phyloP scores from a whole-genome alignment of 2,329 filamentous ascomycete species.

The Ophiostoma sp. region DNA sequence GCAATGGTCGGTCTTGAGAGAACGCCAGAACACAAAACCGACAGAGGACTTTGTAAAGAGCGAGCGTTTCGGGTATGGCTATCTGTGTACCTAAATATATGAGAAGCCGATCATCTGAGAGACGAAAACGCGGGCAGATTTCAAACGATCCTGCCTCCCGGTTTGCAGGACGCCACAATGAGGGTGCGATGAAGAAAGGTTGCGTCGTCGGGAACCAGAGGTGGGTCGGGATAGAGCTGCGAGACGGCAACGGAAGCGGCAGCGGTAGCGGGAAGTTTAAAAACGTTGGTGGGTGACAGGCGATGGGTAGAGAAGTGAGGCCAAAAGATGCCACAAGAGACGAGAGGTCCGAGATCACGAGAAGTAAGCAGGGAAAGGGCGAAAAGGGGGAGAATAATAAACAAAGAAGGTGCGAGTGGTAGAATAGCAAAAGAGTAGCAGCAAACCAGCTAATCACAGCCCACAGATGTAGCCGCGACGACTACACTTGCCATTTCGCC shows the following conservation, averaged over 20 bases:
- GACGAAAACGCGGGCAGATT: background rate
- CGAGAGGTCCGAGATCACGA: background rate
- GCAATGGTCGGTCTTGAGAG: background rate
- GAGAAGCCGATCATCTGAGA: background rate
- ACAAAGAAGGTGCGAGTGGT: background rate
- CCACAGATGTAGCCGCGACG: background rate
- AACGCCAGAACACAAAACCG: background rate
- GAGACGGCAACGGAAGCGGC: background rate
- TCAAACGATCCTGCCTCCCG: background rate
- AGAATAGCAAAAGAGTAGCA: conserved; percentile 1
- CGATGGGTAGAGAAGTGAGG: background rate
- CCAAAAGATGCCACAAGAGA: background rate
- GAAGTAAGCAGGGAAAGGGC: background rate
- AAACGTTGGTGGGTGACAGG: background rate
- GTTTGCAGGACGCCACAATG: background rate
- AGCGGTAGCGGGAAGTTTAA: background rate
- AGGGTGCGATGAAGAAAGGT: background rate
- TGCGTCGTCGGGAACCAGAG: conserved; percentile 11
- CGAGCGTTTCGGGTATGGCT: background rate
- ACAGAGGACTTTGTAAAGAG: background rate
- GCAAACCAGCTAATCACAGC: background rate
- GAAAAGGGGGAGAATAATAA: background rate
- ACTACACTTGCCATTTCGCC: background rate
- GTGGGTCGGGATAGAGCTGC: background rate
- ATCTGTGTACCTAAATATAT: background rate